Conservation (phyloP, 139 green algal species). For the Haematococcus lacustris region DNA sequence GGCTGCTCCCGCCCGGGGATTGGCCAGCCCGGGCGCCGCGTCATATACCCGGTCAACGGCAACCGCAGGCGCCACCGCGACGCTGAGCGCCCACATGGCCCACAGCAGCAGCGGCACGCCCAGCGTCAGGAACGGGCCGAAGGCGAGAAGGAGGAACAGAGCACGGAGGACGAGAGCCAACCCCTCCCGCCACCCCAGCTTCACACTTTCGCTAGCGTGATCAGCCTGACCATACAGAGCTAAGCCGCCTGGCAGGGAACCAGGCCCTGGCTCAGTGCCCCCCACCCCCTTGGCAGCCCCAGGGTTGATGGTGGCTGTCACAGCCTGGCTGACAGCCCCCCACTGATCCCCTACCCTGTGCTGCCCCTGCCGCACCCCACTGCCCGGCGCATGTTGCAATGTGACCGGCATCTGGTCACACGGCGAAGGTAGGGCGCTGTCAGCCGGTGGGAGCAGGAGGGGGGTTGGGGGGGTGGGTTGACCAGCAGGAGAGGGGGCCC, state of each 20-base stretch:
- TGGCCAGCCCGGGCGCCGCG: background rate
- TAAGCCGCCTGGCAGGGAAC: background rate
- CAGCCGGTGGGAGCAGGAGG: too few relatives aligned
- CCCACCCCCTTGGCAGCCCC: background rate
- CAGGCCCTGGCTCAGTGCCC: background rate
- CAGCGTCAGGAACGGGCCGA: conserved; percentile 58
- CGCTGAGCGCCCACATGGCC: background rate
- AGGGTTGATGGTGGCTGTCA: background rate
- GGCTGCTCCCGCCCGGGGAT: background rate
- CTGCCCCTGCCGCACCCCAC: too few relatives aligned
- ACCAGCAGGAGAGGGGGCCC: too few relatives aligned
- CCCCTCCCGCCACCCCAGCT: too few relatives aligned
- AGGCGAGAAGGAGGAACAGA: conserved; percentile 45
- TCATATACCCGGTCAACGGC: background rate
- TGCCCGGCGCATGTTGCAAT: too few relatives aligned
- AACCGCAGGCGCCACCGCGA: background rate
- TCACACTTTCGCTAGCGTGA: too few relatives aligned
- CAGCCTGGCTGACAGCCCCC: background rate
- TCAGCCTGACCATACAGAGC: background rate
- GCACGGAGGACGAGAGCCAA: conserved; percentile 28
- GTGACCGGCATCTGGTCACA: too few relatives aligned
- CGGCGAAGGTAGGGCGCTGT: too few relatives aligned
- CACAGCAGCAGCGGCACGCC: conserved; percentile 51
- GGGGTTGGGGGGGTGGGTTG: too few relatives aligned
- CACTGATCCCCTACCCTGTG: background rate